Evolutionary conservation across 352 stramenopile genomes (phyloP).

Genomic region (Phytophthora idaei): DNA sequence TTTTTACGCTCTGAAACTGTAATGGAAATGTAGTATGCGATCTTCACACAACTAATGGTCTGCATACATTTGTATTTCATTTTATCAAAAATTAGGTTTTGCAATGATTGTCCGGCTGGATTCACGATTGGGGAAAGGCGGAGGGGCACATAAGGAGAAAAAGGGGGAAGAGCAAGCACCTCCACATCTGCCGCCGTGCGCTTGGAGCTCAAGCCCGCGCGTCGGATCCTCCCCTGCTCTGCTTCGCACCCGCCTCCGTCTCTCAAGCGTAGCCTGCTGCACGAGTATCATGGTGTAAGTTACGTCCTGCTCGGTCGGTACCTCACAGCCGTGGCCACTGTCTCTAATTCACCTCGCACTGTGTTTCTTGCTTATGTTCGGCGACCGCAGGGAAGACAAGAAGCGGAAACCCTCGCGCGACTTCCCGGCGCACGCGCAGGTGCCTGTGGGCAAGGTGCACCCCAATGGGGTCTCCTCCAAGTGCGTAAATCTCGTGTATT

Average conservation of each 20-base stretch:
- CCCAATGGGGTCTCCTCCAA: slow-evolving; percentile 43
- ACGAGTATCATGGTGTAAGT: slow-evolving; percentile 25
- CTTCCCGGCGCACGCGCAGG: slow-evolving; percentile 74
- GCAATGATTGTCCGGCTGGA: neutral
- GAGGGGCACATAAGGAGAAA: slow-evolving; percentile 36
- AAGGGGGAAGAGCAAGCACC: slow-evolving; percentile 29
- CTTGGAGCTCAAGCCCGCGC: slow-evolving; percentile 11
- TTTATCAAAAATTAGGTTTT: neutral
- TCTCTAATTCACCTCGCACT: slow-evolving; percentile 11
- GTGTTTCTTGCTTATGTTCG: slow-evolving; percentile 22
- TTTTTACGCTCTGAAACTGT: neutral
- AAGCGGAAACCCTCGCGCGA: slow-evolving; percentile 86
- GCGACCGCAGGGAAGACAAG: slow-evolving; percentile 63
- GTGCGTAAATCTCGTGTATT: slow-evolving; percentile 9
- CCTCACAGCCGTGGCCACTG: neutral
- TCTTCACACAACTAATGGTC: neutral
- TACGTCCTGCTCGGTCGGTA: slow-evolving; percentile 16
- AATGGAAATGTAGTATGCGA: neutral
- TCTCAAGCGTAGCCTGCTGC: slow-evolving; percentile 12
- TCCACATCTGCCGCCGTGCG: slow-evolving; percentile 7
- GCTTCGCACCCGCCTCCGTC: slow-evolving; percentile 12
- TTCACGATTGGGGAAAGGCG: slow-evolving; percentile 23
- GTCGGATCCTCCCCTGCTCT: slow-evolving; percentile 10
- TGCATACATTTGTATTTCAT: neutral
- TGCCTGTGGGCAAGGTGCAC: slow-evolving; percentile 67